Base-by-base conservation (phyloP, 1,284 basidiomycete species). In the Irpex sp. region DNA sequence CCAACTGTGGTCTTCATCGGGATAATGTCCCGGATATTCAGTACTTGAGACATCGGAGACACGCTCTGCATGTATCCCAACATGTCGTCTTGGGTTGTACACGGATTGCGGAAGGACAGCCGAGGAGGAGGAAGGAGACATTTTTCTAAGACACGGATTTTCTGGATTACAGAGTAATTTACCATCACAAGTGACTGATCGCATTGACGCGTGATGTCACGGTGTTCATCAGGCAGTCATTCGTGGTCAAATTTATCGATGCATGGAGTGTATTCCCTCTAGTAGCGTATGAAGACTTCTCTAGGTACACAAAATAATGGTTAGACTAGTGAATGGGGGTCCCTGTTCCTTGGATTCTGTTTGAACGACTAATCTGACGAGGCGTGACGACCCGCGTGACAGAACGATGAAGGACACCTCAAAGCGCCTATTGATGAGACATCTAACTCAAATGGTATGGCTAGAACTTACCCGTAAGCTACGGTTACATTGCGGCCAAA, bases 21-120 rank as follows among this genome's bases (percentile, higher is more conserved):
- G 89, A 71, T 92, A 88, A 72, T 95, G 88, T 0, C 94, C 94
- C 5, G 95, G 95, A 73, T 88, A 96, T 66, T 96, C 92, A 6
- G 91, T 91, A 68, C 88, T 94, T 0, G 92, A 88, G 21, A 96
- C 89, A 78, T 96, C 79, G 3, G 87, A 86, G 6, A 93, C 84
- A n/a, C 87, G 83, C 72, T 96, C 94, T 44, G 88, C 83, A 51
- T 84, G 78, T 11, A 89, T 76, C 64, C 82, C 81, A 34, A 90
- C 87, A 69, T 88, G 86, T 48, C 71, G 63, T 37, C 76, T 68
- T 13, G 76, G 72, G 65, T 78, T 71, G 69, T 69, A 76, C 9
- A 67, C 69, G 13, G 74, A 72, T 62, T 66, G 49, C 4, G 73
- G 71, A n/a, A 74, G 70, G 6, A 47, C 34, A 34, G 11, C 34